Base-by-base conservation (phyloP, 768 basidiomycete genomes). In the Trametes elegans region DNA sequence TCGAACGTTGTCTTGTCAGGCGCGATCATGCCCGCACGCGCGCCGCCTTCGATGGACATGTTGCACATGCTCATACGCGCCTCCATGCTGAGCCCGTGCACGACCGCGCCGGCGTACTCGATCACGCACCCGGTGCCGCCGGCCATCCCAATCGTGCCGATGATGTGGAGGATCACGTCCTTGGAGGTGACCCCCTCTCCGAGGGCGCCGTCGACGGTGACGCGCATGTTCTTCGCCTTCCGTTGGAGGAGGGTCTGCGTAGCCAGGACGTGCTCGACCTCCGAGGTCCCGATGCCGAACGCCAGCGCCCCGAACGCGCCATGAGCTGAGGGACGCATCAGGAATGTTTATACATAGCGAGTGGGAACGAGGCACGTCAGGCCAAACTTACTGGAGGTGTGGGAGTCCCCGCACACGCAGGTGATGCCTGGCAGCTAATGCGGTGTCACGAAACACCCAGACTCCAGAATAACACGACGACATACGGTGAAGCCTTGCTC, bases 31-130 rank as follows among this genome's bases (percentile, higher is more conserved):
- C 82, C 82, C 0, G 83, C 83, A 43, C 83, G 74, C 36, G 83
- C 83, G 55, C 83, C 83, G 45, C 74, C 83, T 68, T 85, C 83
- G 66, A 85, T 85, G 46, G 80, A 81, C 83, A 85, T 84, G 76
- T 84, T 85, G 70, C 82, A 84, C 62, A 76, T 73, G 54, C 75
- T 78, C 78, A 78, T 81, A 35, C 83, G 74, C 19, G 79, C 81
- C 68, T 85, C 83, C 83, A 85, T 84, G 50, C 77, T 77, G 57
- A 82, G 75, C 9, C 70, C 73, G 49, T 79, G 76, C 61, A 83
- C 78, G 47, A 80, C 76, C 7, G 74, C 77, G 5, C 83, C 83
- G 34, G 79, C 79, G 62, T 77, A 85, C 63, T 85, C 83, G 66
- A 85, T 83, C 54, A 84, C 83, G 50, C 69, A 73, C n/a, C 83